Percentiles rank a stretch among this genome's conserved stretches.
phyloP scores from a whole-genome alignment of 2,329 filamentous ascomycete genomes.

The Lachnellula hyalina region DNA sequence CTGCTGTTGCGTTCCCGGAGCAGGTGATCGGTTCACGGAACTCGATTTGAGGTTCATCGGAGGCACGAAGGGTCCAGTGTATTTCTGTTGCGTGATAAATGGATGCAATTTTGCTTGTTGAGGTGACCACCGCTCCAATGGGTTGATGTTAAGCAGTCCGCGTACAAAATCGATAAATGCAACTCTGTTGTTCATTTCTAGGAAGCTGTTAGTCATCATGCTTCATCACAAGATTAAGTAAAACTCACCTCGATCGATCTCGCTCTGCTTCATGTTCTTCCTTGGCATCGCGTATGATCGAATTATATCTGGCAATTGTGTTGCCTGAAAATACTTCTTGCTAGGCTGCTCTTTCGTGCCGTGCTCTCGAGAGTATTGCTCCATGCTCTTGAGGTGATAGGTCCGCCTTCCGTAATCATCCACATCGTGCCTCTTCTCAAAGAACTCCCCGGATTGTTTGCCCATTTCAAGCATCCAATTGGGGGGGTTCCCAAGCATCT shows the following conservation, averaged over 20 bases:
- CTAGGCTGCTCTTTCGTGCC: conserved; percentile 97
- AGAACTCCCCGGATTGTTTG: conserved; percentile 96
- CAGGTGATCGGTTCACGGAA: conserved; percentile 78
- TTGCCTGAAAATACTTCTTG: conserved; percentile 98
- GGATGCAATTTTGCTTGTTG: conserved; percentile 96
- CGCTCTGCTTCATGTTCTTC: conserved; percentile 98
- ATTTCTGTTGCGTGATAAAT: conserved; percentile 98
- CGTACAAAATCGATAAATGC: conserved; percentile 98
- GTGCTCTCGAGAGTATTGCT: conserved; percentile 94
- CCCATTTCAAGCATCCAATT: conserved; percentile 99
- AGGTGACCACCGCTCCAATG: conserved; percentile 93
- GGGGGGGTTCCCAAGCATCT: conserved; percentile 94
- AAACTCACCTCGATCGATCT: conserved; percentile 84
- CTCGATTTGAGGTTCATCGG: conserved; percentile 94
- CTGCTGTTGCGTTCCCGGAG: conserved; percentile 91
- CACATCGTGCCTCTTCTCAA: conserved; percentile 73
- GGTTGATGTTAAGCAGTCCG: conserved; percentile 88
- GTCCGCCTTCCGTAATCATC: conserved; percentile 91
- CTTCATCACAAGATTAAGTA: conserved; percentile 5
- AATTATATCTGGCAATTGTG: conserved; percentile 92
- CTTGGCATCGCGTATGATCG: conserved; percentile 96
- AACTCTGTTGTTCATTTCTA: conserved; percentile 97
- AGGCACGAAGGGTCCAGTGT: conserved; percentile 89
- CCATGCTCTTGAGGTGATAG: conserved; percentile 93
- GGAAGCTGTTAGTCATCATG: conserved; percentile 9